Evolutionary conservation across 495 filamentous ascomycete genomes (phyloP).

Genomic region (Terfezia claveryi): DNA sequence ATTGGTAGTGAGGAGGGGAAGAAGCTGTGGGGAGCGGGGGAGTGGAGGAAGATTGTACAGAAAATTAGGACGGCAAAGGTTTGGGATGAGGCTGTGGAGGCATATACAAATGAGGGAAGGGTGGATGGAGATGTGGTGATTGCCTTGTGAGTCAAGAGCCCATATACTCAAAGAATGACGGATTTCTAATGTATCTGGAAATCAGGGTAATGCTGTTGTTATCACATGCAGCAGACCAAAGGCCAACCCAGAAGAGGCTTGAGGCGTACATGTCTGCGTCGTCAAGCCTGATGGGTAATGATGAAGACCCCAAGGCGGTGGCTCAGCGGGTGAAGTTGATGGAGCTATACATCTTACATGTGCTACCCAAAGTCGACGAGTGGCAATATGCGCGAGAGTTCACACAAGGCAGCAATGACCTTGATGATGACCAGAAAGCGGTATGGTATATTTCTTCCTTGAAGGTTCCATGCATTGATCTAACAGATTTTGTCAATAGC

Average conservation of each 20-base stretch:
- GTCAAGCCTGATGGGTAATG: constrained; percentile 11
- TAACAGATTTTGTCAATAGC: not conserved
- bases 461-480: constrained; percentile 28
- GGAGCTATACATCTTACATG: constrained; percentile 82
- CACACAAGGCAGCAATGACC: constrained; percentile 55
- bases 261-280: constrained; percentile 71
- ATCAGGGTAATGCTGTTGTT: constrained; percentile 63
- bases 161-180: not conserved
- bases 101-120: constrained; percentile 59
- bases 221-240: constrained; percentile 63
- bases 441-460: constrained; percentile 33
- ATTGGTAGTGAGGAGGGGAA: constrained; percentile 80
- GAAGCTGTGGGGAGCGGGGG: constrained; percentile 54
- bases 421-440: constrained; percentile 83
- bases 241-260: constrained; percentile 61
- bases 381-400: constrained; percentile 91
- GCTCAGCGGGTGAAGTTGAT: constrained; percentile 53
- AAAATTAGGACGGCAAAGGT: constrained; percentile 68
- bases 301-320: constrained; percentile 14
- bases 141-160: constrained; percentile 43
- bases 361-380: constrained; percentile 70
- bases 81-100: constrained; percentile 76
- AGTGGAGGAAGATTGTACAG: constrained; percentile 58
- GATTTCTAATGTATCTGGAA: not conserved
- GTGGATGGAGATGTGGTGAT: constrained; percentile 90